These are phyloP conservation scores for Spatholobus suberectus DNA, from an alignment of 306 rosid species.

Conservation along the genomic window DNA sequence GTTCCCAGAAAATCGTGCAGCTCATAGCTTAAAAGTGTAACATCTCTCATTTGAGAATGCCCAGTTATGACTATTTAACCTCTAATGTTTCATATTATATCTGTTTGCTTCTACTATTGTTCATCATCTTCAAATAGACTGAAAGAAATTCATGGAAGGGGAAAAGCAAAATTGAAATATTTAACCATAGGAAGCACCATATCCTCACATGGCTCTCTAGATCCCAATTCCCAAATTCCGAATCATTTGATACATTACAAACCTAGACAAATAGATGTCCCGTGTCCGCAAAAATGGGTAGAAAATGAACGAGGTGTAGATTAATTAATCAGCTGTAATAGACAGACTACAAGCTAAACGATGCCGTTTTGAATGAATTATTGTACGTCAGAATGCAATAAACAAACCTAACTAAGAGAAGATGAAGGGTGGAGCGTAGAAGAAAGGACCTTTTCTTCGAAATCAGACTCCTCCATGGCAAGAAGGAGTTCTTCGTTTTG, in stretches of 20 bases:
- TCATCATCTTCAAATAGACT: not conserved
- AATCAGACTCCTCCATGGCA: slow-evolving; percentile 91
- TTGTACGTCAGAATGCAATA: not conserved
- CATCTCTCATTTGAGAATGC: not conserved
- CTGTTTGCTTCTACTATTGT: not conserved
- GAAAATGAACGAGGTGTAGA: not conserved
- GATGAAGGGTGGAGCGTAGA: not conserved
- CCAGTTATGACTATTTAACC: not conserved
- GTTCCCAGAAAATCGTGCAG: not conserved
- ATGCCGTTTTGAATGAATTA: not conserved
- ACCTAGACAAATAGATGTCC: not conserved
- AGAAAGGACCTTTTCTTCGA: slow-evolving; percentile 74
- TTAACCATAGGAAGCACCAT: not conserved
- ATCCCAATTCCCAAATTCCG: not conserved
- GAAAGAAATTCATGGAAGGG: not conserved
- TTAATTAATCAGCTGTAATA: not conserved
- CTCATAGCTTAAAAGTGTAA: not conserved
- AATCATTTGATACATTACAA: not conserved
- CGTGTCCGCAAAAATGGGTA: not conserved
- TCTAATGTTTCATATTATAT: not conserved
- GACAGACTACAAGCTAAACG: not conserved
- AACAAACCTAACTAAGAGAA: not conserved
- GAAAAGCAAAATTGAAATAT: not conserved
- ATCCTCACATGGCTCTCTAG: not conserved
- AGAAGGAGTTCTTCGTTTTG: slow-evolving; percentile 91